Percentiles rank a stretch among this genome's conserved stretches.
Conservation (phyloP, 1,139 yeast genomes). For the Groenewaldozyma sp. region DNA sequence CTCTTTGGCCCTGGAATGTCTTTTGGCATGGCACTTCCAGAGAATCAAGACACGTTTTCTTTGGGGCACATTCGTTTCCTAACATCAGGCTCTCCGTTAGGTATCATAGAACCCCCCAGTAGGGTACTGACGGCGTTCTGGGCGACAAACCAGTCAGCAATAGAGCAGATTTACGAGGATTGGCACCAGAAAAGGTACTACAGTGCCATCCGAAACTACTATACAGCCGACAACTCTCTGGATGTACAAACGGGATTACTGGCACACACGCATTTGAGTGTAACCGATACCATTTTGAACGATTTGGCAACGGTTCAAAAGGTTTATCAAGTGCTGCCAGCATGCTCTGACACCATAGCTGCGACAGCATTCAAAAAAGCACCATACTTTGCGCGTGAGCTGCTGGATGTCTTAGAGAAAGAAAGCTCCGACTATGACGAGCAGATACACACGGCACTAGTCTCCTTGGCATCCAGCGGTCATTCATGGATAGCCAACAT, state of each 20-base stretch:
- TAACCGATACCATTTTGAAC: background rate
- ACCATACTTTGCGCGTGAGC: too few relatives aligned
- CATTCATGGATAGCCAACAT: too few relatives aligned
- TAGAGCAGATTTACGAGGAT: background rate
- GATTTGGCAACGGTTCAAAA: background rate
- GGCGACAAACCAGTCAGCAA: slow-evolving; percentile 1
- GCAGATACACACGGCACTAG: background rate
- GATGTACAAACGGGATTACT: background rate
- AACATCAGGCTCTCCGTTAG: background rate
- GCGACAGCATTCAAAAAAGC: too few relatives aligned
- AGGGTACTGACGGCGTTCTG: background rate
- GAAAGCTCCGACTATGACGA: slow-evolving; percentile 1
- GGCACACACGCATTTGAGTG: background rate
- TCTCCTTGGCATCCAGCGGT: background rate
- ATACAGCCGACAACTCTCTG: background rate
- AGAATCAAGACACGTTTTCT: too few relatives aligned
- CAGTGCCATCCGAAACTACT: background rate
- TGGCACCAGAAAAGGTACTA: background rate
- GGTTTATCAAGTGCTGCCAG: background rate
- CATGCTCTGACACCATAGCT: too few relatives aligned
- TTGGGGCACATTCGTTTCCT: slow-evolving; percentile 24
- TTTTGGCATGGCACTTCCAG: too few relatives aligned
- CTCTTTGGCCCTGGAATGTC: background rate
- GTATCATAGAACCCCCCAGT: background rate
- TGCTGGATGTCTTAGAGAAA: background rate